A percentile compares a stretch with the other conserved stretches of the same genome.
These are phyloP conservation scores for Artemisia annua DNA, from an alignment of 129 eudicot species.

Conservation along the genomic window DNA sequence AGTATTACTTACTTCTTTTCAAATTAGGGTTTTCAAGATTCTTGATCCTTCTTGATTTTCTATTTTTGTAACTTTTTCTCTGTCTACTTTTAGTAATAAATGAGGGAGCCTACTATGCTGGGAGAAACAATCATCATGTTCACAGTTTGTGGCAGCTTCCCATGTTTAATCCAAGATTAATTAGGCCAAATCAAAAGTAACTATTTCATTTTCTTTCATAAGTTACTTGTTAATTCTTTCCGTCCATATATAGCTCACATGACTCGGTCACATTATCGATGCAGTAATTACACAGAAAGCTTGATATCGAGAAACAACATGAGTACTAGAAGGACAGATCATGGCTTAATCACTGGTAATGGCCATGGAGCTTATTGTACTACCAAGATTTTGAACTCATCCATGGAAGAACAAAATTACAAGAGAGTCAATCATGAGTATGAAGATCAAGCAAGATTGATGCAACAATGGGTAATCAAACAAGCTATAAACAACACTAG, in stretches of 20 bases:
- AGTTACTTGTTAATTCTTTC: not conserved
- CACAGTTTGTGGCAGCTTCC: constrained; percentile 42
- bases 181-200: constrained; percentile 38
- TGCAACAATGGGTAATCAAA: constrained; percentile 30
- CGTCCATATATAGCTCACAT: constrained; percentile 4
- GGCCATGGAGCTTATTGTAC: constrained; percentile 21
- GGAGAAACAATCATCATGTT: constrained; percentile 25
- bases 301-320: constrained; percentile 26
- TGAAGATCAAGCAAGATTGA: constrained; percentile 31
- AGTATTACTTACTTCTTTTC: not conserved
- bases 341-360: constrained; percentile 28
- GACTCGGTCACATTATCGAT: not conserved
- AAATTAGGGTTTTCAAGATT: constrained; percentile 37
- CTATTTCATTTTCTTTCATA: not conserved
- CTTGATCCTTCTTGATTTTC: constrained; percentile 19
- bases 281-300: constrained; percentile 13
- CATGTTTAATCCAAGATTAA: constrained; percentile 39
- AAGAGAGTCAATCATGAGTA: constrained; percentile 21
- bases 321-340: constrained; percentile 25
- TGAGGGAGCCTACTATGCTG: constrained; percentile 39
- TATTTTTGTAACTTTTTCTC: constrained; percentile 7
- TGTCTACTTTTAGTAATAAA: constrained; percentile 35
- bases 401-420: constrained; percentile 30
- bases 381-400: constrained; percentile 25
- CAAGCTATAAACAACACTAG: constrained; percentile 29